phyloP scores from a whole-genome alignment of 2,329 filamentous ascomycete species.

The Alternaria atra region DNA sequence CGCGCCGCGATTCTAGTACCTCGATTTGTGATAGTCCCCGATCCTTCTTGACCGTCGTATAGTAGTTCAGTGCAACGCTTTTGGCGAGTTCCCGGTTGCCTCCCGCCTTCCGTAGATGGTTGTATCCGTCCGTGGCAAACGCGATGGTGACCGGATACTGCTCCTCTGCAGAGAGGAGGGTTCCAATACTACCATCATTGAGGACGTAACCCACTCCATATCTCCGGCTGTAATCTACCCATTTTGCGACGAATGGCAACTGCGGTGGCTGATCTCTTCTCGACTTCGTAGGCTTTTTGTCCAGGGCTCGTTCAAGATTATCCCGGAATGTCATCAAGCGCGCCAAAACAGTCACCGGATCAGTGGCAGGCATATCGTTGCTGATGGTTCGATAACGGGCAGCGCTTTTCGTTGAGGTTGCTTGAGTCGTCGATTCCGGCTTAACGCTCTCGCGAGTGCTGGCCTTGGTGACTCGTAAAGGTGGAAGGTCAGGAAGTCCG shows the following conservation, averaged over 20 bases:
- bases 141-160: slow-evolving; percentile 72
- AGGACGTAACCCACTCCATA: slow-evolving; percentile 86
- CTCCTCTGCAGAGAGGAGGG: slow-evolving; percentile 61
- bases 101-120: slow-evolving; percentile 74
- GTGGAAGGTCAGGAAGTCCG: slow-evolving; percentile 36
- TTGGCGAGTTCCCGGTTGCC: slow-evolving; percentile 59
- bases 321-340: slow-evolving; percentile 57
- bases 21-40: slow-evolving; percentile 70
- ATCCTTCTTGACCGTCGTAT: slow-evolving; percentile 72
- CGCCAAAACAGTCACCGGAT: slow-evolving; percentile 57
- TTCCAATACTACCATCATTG: slow-evolving; percentile 82
- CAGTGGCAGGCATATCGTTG: slow-evolving; percentile 49
- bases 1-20: slow-evolving; percentile 67
- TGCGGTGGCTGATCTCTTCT: slow-evolving; percentile 60
- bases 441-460: slow-evolving; percentile 30
- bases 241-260: slow-evolving; percentile 72
- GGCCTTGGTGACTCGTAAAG: slow-evolving; percentile 32
- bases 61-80: slow-evolving; percentile 69
- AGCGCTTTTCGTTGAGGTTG: slow-evolving; percentile 30
- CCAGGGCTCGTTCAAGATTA: slow-evolving; percentile 57
- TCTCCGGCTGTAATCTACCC: slow-evolving; percentile 90
- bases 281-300: slow-evolving; percentile 48
- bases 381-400: slow-evolving; percentile 36
- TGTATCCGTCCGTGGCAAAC: slow-evolving; percentile 75
- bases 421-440: slow-evolving; percentile 26